phyloP scores from a whole-genome alignment of 2,329 filamentous ascomycete species.

The Geosmithia putterillii region DNA sequence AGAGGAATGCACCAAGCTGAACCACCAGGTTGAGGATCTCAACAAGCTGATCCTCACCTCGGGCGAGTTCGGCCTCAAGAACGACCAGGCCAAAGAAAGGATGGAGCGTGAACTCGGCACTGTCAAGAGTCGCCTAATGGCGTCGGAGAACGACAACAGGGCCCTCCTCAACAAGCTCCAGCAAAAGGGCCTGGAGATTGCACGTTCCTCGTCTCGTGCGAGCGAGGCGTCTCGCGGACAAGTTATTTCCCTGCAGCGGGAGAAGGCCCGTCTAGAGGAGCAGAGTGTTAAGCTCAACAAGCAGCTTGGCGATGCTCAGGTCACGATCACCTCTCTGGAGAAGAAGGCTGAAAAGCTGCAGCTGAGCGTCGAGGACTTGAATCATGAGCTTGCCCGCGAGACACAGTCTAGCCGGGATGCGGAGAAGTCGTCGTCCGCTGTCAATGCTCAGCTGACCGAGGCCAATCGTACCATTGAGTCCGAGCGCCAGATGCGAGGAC shows the following conservation, averaged over 20 bases:
- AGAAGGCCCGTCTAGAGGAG: slow-evolving; percentile 75
- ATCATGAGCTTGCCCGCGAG: slow-evolving; percentile 81
- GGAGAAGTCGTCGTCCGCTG: slow-evolving; percentile 73
- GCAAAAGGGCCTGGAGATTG: slow-evolving; percentile 94
- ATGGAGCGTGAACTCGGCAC: slow-evolving; percentile 85
- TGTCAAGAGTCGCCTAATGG: slow-evolving; percentile 75
- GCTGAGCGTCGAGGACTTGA: slow-evolving; percentile 79
- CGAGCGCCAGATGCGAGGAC: slow-evolving; percentile 71
- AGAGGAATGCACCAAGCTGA: slow-evolving; percentile 63
- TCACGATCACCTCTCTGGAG: slow-evolving; percentile 72
- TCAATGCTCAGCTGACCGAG: slow-evolving; percentile 75
- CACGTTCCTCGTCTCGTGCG: slow-evolving; percentile 74
- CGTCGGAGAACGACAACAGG: slow-evolving; percentile 93
- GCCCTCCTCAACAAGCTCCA: slow-evolving; percentile 94
- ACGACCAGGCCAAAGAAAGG: slow-evolving; percentile 89
- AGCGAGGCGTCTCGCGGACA: slow-evolving; percentile 74
- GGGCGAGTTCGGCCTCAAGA: slow-evolving; percentile 76
- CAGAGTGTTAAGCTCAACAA: slow-evolving; percentile 69
- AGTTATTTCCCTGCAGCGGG: slow-evolving; percentile 62
- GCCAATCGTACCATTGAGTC: slow-evolving; percentile 82
- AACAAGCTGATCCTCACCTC: slow-evolving; percentile 82
- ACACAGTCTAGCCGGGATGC: slow-evolving; percentile 82
- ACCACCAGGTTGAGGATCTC: slow-evolving; percentile 70
- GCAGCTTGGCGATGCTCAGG: slow-evolving; percentile 74
- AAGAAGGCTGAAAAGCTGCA: slow-evolving; percentile 92